Evolutionary conservation across 2,329 filamentous ascomycete genomes (phyloP).

Genomic region (Clonostachys byssicola): DNA sequence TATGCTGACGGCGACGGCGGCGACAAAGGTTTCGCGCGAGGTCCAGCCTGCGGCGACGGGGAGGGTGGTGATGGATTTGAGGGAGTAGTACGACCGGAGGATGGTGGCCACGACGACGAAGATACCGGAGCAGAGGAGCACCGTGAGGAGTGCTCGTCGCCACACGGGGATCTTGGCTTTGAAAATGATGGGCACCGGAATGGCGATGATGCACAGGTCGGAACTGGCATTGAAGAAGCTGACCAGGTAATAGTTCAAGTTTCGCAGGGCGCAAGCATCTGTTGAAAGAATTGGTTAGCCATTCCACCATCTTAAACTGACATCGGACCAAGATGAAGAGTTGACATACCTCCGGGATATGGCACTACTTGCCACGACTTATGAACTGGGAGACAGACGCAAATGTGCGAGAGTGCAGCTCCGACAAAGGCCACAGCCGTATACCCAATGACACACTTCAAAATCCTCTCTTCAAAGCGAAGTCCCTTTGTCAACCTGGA

Average conservation of each 20-base stretch:
- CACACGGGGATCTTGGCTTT: constrained; percentile 27
- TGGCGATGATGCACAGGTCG: constrained; percentile 28
- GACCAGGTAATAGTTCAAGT: constrained; percentile 10
- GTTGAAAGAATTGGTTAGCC: background rate
- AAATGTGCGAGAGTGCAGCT: constrained; percentile 25
- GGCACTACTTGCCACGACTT: constrained; percentile 34
- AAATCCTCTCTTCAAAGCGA: constrained; percentile 25
- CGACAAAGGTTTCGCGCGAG: constrained; percentile 37
- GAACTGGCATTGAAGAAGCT: constrained; percentile 16
- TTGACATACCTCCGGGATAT: constrained; percentile 26
- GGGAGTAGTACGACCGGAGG: constrained; percentile 31
- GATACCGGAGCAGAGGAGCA: constrained; percentile 34
- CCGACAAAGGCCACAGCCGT: constrained; percentile 15
- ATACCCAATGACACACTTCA: constrained; percentile 21
- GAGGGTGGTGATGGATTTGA: constrained; percentile 26
- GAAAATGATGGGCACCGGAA: constrained; percentile 33
- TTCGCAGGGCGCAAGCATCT: background rate
- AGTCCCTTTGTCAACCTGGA: constrained; percentile 22
- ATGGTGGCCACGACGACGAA: constrained; percentile 36
- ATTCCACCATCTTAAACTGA: too few species aligned
- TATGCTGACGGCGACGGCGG: constrained; percentile 35
- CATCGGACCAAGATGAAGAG: background rate
- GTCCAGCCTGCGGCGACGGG: constrained; percentile 34
- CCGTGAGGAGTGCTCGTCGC: constrained; percentile 28
- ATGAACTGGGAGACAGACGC: constrained; percentile 20